Percentiles rank a stretch among this genome's conserved stretches.
phyloP scores from a whole-genome alignment of 495 filamentous ascomycete species.

The Aspergillus kassunensis region DNA sequence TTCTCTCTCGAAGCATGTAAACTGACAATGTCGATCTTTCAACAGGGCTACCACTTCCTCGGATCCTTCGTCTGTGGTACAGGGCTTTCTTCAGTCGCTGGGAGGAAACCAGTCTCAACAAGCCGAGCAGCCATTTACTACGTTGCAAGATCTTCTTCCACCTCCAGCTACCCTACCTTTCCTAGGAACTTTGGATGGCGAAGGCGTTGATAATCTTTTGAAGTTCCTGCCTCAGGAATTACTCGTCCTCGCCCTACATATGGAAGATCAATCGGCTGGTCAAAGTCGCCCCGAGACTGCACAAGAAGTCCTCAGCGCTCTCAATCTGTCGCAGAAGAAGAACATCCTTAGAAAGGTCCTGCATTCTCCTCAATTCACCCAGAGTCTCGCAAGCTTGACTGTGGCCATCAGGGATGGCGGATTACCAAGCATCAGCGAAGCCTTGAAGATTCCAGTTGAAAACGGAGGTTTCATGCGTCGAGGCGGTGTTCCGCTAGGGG shows the following conservation, averaged over 20 bases:
- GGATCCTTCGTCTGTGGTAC: slow-evolving; percentile 64
- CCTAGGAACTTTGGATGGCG: slow-evolving; percentile 59
- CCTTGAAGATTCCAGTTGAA: slow-evolving; percentile 69
- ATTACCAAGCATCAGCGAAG: slow-evolving; percentile 82
- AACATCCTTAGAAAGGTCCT: slow-evolving; percentile 76
- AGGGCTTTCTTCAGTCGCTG: slow-evolving; percentile 84
- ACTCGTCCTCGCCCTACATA: slow-evolving; percentile 68
- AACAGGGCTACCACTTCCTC: slow-evolving; percentile 40
- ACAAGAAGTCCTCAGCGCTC: slow-evolving; percentile 67
- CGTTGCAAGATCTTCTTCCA: slow-evolving; percentile 81
- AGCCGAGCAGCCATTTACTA: slow-evolving; percentile 66
- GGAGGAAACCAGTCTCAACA: slow-evolving; percentile 54
- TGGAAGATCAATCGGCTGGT: slow-evolving; percentile 49
- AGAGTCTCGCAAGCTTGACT: slow-evolving; percentile 79
- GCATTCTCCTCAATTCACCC: slow-evolving; percentile 85
- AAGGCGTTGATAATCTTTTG: slow-evolving; percentile 69
- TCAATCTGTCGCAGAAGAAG: slow-evolving; percentile 74
- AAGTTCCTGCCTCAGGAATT: slow-evolving; percentile 70
- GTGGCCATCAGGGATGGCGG: slow-evolving; percentile 90
- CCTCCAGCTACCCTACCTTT: slow-evolving; percentile 71
- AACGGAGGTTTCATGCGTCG: slow-evolving; percentile 74
- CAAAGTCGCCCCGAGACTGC: slow-evolving; percentile 64
- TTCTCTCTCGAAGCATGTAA: background rate
- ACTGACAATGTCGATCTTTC: slow-evolving; percentile 15
- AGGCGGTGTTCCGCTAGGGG: slow-evolving; percentile 77